phyloP scores from a whole-genome alignment of 1,139 yeast genomes.

The Wickerhamomyces sp. region DNA sequence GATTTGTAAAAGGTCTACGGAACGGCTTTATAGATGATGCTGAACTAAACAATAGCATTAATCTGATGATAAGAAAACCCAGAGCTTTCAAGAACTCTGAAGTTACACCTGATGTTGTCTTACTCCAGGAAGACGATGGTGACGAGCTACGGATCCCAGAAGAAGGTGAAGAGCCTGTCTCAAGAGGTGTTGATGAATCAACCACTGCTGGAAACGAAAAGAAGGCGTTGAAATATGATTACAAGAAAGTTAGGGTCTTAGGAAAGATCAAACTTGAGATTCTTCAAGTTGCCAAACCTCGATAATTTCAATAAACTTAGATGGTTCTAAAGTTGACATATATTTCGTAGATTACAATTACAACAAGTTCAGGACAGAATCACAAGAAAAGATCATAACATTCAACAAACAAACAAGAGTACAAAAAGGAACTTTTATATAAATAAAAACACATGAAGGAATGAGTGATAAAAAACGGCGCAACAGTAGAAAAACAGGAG shows the following conservation, averaged over 20 bases:
- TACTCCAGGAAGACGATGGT: constrained; percentile 4
- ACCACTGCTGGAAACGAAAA: constrained; percentile 7
- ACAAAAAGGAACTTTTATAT: background rate
- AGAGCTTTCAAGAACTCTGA: constrained; percentile 1
- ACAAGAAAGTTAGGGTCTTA: constrained; percentile 7
- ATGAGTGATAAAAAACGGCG: background rate
- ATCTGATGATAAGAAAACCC: constrained; percentile 14
- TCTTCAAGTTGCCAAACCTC: constrained; percentile 13
- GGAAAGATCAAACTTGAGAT: constrained; percentile 14
- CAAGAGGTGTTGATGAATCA: background rate
- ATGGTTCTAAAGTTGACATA: no score
- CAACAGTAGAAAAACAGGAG: background rate
- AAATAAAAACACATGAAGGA: background rate
- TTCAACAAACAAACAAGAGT: background rate
- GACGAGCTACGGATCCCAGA: constrained; percentile 5
- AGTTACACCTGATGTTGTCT: background rate
- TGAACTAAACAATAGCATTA: constrained; percentile 2
- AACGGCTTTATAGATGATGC: constrained; percentile 1
- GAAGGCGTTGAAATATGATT: constrained; percentile 11
- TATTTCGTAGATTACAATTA: no score
- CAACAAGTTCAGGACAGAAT: no score
- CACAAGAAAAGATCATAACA: no score
- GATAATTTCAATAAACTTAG: no score
- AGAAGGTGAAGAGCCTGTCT: constrained; percentile 14
- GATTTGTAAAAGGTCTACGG: constrained; percentile 7